phyloP scores from a whole-genome alignment of 768 basidiomycete species.

The Naganishia randhawae region DNA sequence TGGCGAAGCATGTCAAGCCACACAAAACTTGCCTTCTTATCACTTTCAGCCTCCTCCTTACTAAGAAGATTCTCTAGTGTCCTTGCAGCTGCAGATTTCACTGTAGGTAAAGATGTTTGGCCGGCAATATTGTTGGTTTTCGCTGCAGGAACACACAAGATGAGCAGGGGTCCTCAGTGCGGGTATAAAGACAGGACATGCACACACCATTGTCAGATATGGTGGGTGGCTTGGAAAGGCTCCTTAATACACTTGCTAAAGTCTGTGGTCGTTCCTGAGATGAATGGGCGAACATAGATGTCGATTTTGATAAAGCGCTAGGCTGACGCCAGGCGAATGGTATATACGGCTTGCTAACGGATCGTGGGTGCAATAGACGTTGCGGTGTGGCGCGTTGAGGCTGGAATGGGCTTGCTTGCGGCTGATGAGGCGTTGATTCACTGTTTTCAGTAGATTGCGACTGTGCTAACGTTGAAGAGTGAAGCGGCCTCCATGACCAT shows the following conservation, averaged over 20 bases:
- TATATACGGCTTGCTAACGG: neutral
- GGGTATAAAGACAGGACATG: neutral
- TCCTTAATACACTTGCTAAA: neutral
- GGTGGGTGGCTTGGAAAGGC: neutral
- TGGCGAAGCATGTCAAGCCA: neutral
- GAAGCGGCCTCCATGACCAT: conserved; percentile 10
- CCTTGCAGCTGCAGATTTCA: conserved; percentile 24
- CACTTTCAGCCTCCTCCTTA: conserved; percentile 18
- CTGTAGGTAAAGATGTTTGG: neutral
- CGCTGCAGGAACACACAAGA: neutral
- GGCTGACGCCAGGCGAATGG: neutral
- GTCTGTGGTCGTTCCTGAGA: neutral
- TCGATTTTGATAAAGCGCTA: conserved; percentile 24
- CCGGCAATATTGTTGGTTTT: neutral
- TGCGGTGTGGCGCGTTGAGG: neutral
- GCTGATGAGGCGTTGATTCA: neutral
- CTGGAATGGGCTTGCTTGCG: neutral
- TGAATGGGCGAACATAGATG: conserved; percentile 22
- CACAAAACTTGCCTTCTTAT: conserved; percentile 1
- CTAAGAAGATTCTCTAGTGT: conserved; percentile 19
- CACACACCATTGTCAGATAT: neutral
- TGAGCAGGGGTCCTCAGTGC: neutral
- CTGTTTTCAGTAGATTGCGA: neutral
- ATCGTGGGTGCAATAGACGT: neutral
- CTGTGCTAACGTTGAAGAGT: neutral